Evolutionary conservation across 768 basidiomycete species (phyloP), one percentile per base, ranked within the genome.

Genomic region (Plicaturopsis crispa): DNA sequence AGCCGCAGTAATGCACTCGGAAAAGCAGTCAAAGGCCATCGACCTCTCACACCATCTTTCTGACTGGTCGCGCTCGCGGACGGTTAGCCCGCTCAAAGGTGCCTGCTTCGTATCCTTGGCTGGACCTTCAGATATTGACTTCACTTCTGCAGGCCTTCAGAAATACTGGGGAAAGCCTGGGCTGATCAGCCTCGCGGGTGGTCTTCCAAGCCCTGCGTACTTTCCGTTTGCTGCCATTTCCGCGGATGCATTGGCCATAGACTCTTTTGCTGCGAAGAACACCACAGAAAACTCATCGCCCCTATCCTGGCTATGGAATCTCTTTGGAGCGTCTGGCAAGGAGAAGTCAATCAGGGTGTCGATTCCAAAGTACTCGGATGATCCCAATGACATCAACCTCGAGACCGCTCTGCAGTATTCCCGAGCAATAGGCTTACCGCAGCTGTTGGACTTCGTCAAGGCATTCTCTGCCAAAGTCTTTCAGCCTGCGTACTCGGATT

Each of bases 11-110:
- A 61, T 62, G 56, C 47, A 43, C 22, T 46, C 42, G 12, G 64
- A 66, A 48, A 65, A 67, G 45, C 53, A 41, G 11, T 47, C 51
- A 36, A 66, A 74, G 30, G 69, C 80, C 1, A 61, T 82, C 40
- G 82, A 88, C 59, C 62, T 86, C 32, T 78, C 75, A 16, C 80
- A 85, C 51, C 86, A 88, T 53, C 59, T 88, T 20, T 83, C 78
- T n/a, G 51, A 58, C 3, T 24, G 79, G 14, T 56, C 80, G 3
- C 66, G 62, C 39, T 63, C 68, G 20, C 64, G 83, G 31, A 35
- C 49, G 20, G 43, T 59, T 2, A 80, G 75, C 28, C 78, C 83
- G 0, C 61, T 89, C 39, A 89, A 89, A 56, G 71, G 68, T n/a
- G n/a, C n/a, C n/a, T n/a, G n/a, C n/a, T n/a, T n/a, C n/a, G n/a